Conservation (phyloP, 331 rosid species). For the Quercus tomentella region DNA sequence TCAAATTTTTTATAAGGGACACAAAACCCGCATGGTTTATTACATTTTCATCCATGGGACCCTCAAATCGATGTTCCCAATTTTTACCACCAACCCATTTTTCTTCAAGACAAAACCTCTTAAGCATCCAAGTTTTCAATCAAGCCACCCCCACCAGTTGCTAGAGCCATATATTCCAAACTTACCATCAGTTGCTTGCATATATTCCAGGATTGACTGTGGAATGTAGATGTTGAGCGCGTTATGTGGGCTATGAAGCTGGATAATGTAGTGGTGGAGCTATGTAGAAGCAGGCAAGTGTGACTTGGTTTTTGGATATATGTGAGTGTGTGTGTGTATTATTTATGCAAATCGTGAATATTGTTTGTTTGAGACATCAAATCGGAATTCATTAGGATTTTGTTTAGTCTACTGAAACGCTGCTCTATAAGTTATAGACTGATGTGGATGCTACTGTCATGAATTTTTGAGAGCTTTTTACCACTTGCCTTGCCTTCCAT, state of each 20-base stretch:
- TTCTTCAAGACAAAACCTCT: slow-evolving; percentile 13
- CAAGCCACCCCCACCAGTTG: slow-evolving; percentile 63
- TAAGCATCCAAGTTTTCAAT: slow-evolving; percentile 42
- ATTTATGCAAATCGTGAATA: neutral
- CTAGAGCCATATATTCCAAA: slow-evolving; percentile 51
- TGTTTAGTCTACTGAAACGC: neutral
- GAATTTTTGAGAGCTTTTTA: neutral
- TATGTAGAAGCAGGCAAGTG: slow-evolving; percentile 89
- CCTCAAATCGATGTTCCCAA: slow-evolving; percentile 48
- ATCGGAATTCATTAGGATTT: neutral
- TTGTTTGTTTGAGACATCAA: neutral
- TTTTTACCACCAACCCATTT: slow-evolving; percentile 44
- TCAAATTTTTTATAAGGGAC: neutral
- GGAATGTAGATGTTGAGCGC: slow-evolving; percentile 51
- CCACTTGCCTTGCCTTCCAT: no score
- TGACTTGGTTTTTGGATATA: neutral
- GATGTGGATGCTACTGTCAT: neutral
- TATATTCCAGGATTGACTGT: slow-evolving; percentile 48
- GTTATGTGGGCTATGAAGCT: slow-evolving; percentile 63
- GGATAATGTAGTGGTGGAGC: slow-evolving; percentile 80
- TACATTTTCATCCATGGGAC: slow-evolving; percentile 37
- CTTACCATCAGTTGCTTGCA: slow-evolving; percentile 68
- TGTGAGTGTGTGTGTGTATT: neutral
- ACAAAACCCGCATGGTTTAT: neutral
- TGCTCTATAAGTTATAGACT: no score